Percentiles rank a stretch among this genome's conserved stretches.
Conservation (phyloP, 345 rosid species). For the Heritiera littoralis region DNA sequence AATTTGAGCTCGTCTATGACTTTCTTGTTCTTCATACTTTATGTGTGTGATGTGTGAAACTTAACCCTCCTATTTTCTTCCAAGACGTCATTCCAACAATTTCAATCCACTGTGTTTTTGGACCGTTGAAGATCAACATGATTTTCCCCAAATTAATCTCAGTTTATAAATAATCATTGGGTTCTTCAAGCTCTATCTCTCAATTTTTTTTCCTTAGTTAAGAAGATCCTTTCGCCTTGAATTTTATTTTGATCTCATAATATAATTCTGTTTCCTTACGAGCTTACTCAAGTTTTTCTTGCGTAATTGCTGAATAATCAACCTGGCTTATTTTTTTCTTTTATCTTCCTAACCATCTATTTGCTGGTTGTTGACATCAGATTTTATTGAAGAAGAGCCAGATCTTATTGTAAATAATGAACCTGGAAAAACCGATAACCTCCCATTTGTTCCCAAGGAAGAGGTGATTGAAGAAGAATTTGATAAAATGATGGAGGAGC, state of each 20-base stretch:
- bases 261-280: not conserved
- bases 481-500: conserved; percentile 84
- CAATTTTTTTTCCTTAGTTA: not conserved
- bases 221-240: not conserved
- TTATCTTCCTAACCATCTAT: not conserved
- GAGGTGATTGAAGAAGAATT: conserved; percentile 81
- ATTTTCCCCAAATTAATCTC: not conserved
- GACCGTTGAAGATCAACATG: not conserved
- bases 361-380: conserved; percentile 34
- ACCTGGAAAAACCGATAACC: conserved; percentile 34
- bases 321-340: not conserved
- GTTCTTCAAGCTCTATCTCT: not conserved
- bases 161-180: not conserved
- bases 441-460: conserved; percentile 45
- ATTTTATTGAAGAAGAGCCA: conserved; percentile 49
- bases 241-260: not conserved
- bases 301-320: conserved; percentile 19
- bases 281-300: conserved; percentile 13
- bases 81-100: not conserved
- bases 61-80: not conserved
- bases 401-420: conserved; percentile 47
- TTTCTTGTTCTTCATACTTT: not conserved
- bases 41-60: not conserved
- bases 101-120: not conserved
- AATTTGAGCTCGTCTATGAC: not conserved